A percentile compares a stretch with the other conserved stretches of the same genome.
Evolutionary conservation across 192 early-diverging fungal species (phyloP).

Genomic region (Backusella morwellensis): DNA sequence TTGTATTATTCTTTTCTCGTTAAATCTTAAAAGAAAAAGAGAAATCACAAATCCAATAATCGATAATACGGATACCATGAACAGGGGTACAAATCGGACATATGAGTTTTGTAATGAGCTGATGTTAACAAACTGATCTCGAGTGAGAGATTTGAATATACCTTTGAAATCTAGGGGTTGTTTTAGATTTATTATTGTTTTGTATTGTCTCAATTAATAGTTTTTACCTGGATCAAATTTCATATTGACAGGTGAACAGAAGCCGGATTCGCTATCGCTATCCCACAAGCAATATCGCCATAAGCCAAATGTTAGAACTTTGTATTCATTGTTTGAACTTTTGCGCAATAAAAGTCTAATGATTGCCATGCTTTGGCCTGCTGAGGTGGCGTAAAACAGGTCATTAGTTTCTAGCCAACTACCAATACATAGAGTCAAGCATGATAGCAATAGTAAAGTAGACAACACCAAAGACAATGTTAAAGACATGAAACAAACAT

Average conservation of each 20-base stretch:
- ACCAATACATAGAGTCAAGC: background rate
- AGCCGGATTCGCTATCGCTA: background rate
- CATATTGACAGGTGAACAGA: conserved; percentile 5
- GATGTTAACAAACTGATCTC: background rate
- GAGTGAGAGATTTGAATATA: background rate
- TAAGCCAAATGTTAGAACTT: conserved; percentile 9
- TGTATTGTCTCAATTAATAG: background rate
- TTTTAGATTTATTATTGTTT: background rate
- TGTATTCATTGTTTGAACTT: background rate
- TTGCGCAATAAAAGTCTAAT: background rate
- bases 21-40: background rate
- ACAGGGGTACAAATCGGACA: conserved; percentile 8
- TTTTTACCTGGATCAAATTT: conserved; percentile 18
- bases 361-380: background rate
- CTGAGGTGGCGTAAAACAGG: background rate
- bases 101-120: background rate
- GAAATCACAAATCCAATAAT: background rate
- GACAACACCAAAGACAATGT: background rate
- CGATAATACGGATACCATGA: background rate
- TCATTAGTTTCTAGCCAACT: conserved; percentile 13
- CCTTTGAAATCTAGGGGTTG: background rate
- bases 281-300: conserved; percentile 10
- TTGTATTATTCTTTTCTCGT: background rate
- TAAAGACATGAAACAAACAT: conserved; percentile 9
- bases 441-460: conserved; percentile 12